Evolutionary conservation across 768 basidiomycete species (phyloP).

Genomic region (Kwoniella sp.): DNA sequence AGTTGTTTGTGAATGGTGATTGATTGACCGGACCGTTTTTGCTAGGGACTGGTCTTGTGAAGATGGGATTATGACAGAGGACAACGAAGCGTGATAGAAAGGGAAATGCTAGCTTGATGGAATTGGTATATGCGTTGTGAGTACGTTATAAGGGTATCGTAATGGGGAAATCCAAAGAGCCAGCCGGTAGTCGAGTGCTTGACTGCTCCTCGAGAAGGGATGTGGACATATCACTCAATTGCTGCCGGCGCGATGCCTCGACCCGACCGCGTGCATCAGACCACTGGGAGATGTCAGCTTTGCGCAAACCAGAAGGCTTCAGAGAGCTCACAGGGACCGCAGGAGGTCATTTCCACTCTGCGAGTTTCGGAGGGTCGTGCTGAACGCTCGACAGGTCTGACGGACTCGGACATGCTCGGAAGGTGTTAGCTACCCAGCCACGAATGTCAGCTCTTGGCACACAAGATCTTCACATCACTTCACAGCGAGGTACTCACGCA

Average conservation of each 20-base stretch:
- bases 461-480: neutral
- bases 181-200: too few relatives aligned
- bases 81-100: neutral
- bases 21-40: neutral
- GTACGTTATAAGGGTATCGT: neutral
- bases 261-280: conserved; percentile 23
- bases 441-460: conserved; percentile 5
- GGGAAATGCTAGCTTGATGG: neutral
- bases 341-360: conserved; percentile 53
- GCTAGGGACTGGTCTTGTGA: neutral
- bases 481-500: conserved; percentile 19
- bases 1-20: neutral
- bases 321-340: conserved; percentile 45
- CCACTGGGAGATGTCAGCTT: conserved; percentile 16
- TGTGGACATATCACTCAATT: neutral
- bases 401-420: conserved; percentile 43
- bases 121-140: neutral
- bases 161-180: too few relatives aligned
- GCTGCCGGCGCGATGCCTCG: conserved; percentile 21
- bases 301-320: too few relatives aligned
- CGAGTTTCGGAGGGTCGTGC: conserved; percentile 49
- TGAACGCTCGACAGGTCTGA: conserved; percentile 40
- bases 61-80: neutral
- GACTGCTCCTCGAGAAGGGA: too few relatives aligned
- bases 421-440: conserved; percentile 26